Percentiles rank a stretch among this genome's conserved stretches.
Conservation (phyloP, 345 rosid species). For the Pistacia vera region DNA sequence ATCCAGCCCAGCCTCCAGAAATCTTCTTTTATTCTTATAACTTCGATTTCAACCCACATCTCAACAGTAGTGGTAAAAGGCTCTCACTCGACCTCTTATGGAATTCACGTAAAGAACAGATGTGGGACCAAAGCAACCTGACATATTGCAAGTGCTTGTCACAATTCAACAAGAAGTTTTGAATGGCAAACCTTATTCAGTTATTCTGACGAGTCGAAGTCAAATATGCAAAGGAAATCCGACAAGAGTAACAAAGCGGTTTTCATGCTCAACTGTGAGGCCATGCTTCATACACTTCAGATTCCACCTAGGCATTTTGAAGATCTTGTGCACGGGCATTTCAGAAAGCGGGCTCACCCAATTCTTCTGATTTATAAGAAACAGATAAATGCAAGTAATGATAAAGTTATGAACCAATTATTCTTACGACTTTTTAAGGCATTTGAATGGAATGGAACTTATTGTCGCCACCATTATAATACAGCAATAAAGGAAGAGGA, state of each 20-base stretch:
- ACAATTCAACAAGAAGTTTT: constrained; percentile 9
- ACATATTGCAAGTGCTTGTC: constrained; percentile 12
- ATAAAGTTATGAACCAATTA: constrained; percentile 6
- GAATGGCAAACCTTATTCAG: neutral
- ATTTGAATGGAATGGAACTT: constrained; percentile 16
- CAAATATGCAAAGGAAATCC: neutral
- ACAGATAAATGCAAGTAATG: neutral
- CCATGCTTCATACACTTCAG: constrained; percentile 12
- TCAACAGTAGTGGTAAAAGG: neutral
- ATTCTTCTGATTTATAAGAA: constrained; percentile 23
- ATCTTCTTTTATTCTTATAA: neutral
- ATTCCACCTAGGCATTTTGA: neutral
- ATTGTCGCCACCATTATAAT: constrained; percentile 19
- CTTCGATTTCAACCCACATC: neutral
- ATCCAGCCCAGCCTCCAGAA: neutral
- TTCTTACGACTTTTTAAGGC: constrained; percentile 17
- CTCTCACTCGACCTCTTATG: neutral
- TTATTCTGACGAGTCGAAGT: neutral
- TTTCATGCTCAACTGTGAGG: constrained; percentile 14
- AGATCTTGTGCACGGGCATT: constrained; percentile 14
- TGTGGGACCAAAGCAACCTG: constrained; percentile 8
- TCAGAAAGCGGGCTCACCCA: constrained; percentile 14
- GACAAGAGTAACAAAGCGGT: neutral
- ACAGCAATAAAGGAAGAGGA: neutral
- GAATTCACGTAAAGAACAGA: neutral